Conservation (phyloP, 1,139 yeast genomes). For the Saccharomyces hybrid region DNA sequence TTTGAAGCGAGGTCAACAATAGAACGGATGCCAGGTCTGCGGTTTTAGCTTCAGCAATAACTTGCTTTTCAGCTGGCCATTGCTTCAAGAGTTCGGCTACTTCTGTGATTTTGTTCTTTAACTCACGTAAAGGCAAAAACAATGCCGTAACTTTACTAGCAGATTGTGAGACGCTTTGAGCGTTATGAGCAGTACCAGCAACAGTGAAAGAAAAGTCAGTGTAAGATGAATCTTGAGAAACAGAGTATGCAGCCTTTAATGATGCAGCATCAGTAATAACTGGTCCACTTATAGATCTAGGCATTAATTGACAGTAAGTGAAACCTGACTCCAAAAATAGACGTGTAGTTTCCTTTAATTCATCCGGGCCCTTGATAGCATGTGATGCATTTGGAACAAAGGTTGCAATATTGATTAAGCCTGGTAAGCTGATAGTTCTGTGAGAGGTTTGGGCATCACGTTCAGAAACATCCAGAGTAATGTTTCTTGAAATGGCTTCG, state of each 20-base stretch:
- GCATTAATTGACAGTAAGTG: constrained; percentile 76
- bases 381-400: constrained; percentile 65
- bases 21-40: constrained; percentile 88
- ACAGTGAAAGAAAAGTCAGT: constrained; percentile 79
- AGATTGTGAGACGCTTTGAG: constrained; percentile 54
- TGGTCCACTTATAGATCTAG: constrained; percentile 59
- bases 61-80: constrained; percentile 83
- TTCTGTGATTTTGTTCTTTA: constrained; percentile 61
- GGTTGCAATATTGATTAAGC: constrained; percentile 74
- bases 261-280: constrained; percentile 58
- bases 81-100: constrained; percentile 71
- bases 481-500: constrained; percentile 77
- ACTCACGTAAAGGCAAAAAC: constrained; percentile 72
- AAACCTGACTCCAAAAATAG: constrained; percentile 79
- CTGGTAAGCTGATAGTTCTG: constrained; percentile 74
- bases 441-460: constrained; percentile 90
- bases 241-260: constrained; percentile 55
- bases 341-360: constrained; percentile 61
- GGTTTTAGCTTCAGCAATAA: constrained; percentile 85
- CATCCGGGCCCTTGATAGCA: constrained; percentile 37
- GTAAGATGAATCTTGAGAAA: constrained; percentile 53
- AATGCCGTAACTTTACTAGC: constrained; percentile 67
- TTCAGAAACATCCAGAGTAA: constrained; percentile 59
- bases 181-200: constrained; percentile 72
- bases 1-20: constrained; percentile 81